These are phyloP conservation scores for Eucalyptus marginata DNA, from an alignment of 345 rosid genomes.

Conservation along the genomic window DNA sequence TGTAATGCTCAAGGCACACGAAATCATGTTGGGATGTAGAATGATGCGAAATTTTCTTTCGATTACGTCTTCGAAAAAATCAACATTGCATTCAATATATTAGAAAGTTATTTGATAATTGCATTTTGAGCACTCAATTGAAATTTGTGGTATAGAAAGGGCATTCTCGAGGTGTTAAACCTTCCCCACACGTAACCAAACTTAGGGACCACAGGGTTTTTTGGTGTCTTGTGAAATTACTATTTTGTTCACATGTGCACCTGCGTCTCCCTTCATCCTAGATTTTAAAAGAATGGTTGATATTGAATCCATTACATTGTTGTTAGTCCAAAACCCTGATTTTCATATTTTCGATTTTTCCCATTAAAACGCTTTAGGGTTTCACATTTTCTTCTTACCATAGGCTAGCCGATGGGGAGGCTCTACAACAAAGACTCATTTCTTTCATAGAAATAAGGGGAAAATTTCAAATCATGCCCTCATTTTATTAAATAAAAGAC, in stretches of 20 bases:
- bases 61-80: too few relatives aligned
- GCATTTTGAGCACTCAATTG: background rate
- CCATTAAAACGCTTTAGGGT: background rate
- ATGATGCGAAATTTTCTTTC: background rate
- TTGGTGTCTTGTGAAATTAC: background rate
- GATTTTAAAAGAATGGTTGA: background rate
- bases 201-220: background rate
- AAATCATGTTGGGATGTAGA: background rate
- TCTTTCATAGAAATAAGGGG: background rate
- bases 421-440: background rate
- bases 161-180: background rate
- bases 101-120: too few relatives aligned
- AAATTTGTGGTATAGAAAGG: background rate
- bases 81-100: background rate
- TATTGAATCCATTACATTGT: background rate
- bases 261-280: background rate
- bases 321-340: background rate
- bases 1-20: background rate
- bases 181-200: background rate
- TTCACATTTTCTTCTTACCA: background rate
- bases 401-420: background rate
- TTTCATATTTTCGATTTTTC: background rate
- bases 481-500: background rate
- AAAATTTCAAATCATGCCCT: background rate
- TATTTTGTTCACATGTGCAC: background rate